These are phyloP conservation scores for Leccinum aurantiacum DNA, from an alignment of 768 basidiomycete genomes.

Conservation along the genomic window DNA sequence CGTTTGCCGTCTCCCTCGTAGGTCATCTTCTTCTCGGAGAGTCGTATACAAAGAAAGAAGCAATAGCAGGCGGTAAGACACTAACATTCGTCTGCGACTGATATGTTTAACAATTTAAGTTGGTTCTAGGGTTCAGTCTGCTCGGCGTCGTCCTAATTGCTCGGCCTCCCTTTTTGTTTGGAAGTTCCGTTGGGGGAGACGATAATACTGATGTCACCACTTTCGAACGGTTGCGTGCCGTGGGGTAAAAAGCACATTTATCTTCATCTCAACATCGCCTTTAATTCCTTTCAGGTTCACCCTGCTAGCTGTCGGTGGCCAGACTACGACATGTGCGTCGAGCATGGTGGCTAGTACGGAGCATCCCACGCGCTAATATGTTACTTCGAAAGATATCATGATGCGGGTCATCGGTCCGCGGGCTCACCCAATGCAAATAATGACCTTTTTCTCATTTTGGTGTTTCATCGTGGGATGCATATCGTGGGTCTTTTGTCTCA, in stretches of 20 bases:
- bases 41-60: conserved; percentile 51
- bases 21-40: conserved; percentile 67
- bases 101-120: neutral
- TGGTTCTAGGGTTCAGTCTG: conserved; percentile 55
- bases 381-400: conserved; percentile 38
- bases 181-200: conserved; percentile 22
- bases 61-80: conserved; percentile 49
- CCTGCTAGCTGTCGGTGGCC: conserved; percentile 63
- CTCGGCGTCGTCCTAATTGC: conserved; percentile 81
- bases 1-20: conserved; percentile 60
- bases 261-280: neutral
- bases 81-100: neutral
- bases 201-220: conserved; percentile 11
- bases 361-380: neutral
- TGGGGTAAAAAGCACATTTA: conserved; percentile 42
- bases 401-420: conserved; percentile 72
- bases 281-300: conserved; percentile 44
- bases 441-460: conserved; percentile 63
- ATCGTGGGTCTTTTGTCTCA: conserved; percentile 6
- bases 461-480: conserved; percentile 38
- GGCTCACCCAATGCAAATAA: conserved; percentile 71
- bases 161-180: conserved; percentile 74
- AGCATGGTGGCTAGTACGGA: neutral
- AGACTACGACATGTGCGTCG: conserved; percentile 68
- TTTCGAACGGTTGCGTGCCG: conserved; percentile 53